phyloP scores from a whole-genome alignment of 2,329 filamentous ascomycete genomes.

The Gyromitra esculenta region DNA sequence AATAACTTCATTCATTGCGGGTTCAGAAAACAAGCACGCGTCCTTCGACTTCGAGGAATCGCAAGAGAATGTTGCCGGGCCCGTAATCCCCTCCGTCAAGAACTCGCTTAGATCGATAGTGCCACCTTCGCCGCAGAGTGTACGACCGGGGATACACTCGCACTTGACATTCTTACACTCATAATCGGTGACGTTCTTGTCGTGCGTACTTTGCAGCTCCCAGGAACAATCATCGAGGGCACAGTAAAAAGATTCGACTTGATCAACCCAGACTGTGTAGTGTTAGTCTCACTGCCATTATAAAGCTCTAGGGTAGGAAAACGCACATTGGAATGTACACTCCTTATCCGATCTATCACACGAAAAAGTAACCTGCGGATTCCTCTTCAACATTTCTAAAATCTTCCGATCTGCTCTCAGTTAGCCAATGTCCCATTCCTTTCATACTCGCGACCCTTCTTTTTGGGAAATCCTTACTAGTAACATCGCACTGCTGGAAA shows the following conservation, averaged over 20 bases:
- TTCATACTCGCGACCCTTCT: not conserved
- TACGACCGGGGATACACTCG: constrained; percentile 86
- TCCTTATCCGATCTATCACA: constrained; percentile 78
- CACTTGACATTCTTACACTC: constrained; percentile 85
- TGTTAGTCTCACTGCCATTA: constrained; percentile 54
- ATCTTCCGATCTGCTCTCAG: constrained; percentile 76
- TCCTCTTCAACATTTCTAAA: constrained; percentile 81
- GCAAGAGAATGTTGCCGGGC: constrained; percentile 85
- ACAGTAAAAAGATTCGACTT: constrained; percentile 96
- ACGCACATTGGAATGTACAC: constrained; percentile 93
- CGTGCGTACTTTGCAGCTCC: constrained; percentile 72
- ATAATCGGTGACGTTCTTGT: constrained; percentile 84
- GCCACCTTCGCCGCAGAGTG: constrained; percentile 91
- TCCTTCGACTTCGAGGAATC: constrained; percentile 65
- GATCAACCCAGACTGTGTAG: constrained; percentile 85
- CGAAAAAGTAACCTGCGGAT: constrained; percentile 92
- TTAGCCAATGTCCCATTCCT: constrained; percentile 4
- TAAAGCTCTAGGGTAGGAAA: constrained; percentile 8
- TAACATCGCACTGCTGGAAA: constrained; percentile 97
- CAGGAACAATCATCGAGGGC: constrained; percentile 83
- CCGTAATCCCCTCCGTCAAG: constrained; percentile 80
- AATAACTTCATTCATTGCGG: constrained; percentile 90
- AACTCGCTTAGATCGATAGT: constrained; percentile 94
- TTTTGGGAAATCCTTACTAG: constrained; percentile 63
- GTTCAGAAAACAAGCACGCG: constrained; percentile 87